These are phyloP conservation scores for Malassezia cuniculi DNA, from an alignment of 1,284 basidiomycete genomes.

Conservation along the genomic window DNA sequence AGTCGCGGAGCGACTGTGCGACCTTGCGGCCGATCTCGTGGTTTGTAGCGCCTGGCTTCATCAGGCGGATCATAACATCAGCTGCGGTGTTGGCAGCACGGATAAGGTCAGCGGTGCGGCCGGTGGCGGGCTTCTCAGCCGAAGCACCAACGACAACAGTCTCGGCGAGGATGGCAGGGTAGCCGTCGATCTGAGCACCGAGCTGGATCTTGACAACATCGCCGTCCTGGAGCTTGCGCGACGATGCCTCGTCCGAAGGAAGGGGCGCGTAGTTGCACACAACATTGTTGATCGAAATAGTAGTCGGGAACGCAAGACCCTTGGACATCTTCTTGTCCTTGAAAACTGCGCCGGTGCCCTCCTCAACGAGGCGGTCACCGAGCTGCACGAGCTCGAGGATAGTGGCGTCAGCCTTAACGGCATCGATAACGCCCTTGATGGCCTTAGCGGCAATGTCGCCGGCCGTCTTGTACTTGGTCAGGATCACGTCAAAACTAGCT, in stretches of 20 bases:
- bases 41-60: slow-evolving; percentile 67
- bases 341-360: slow-evolving; percentile 70
- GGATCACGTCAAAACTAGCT: slow-evolving; percentile 30
- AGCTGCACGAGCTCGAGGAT: slow-evolving; percentile 78
- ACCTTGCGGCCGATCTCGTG: slow-evolving; percentile 85
- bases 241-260: slow-evolving; percentile 51
- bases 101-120: slow-evolving; percentile 73
- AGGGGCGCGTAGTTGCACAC: slow-evolving; percentile 53
- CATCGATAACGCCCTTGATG: slow-evolving; percentile 55
- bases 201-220: slow-evolving; percentile 93
- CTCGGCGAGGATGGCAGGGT: slow-evolving; percentile 75
- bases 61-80: slow-evolving; percentile 57
- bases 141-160: slow-evolving; percentile 54
- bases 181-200: slow-evolving; percentile 89
- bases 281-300: slow-evolving; percentile 70
- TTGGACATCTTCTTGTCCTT: slow-evolving; percentile 67
- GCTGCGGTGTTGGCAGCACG: slow-evolving; percentile 86
- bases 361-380: slow-evolving; percentile 81
- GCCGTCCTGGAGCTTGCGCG: slow-evolving; percentile 57
- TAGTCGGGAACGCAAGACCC: slow-evolving; percentile 83
- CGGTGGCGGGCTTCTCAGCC: slow-evolving; percentile 65
- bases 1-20: slow-evolving; percentile 52
- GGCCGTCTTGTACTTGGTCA: slow-evolving; percentile 57
- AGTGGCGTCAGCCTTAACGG: slow-evolving; percentile 59
- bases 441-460: slow-evolving; percentile 78